Evolutionary conservation across 768 basidiomycete genomes (phyloP).

Genomic region (Leucosporidium creatinivorum): DNA sequence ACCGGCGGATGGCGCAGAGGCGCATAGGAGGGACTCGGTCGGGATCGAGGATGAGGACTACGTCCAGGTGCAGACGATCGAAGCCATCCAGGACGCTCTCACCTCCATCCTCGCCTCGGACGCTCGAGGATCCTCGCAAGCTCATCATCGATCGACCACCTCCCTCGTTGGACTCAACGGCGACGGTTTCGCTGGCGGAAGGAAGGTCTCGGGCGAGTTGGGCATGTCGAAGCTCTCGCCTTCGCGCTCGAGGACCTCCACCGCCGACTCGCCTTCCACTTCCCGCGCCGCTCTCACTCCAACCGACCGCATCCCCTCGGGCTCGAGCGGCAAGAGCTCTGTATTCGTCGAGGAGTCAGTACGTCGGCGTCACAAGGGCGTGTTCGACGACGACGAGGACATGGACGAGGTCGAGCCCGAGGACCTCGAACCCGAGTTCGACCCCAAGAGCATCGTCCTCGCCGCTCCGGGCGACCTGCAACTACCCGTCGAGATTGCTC

Average conservation of each 20-base stretch:
- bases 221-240: background rate
- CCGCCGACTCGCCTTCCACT: too few species aligned
- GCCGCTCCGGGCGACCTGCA: constrained; percentile 86
- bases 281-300: too few species aligned
- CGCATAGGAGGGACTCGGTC: constrained; percentile 1
- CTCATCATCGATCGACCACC: background rate
- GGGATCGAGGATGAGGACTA: constrained; percentile 47
- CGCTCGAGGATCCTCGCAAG: constrained; percentile 32
- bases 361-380: constrained; percentile 26
- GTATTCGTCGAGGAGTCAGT: too few species aligned
- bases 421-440: constrained; percentile 42
- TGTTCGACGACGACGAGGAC: constrained; percentile 47
- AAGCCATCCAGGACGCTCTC: constrained; percentile 90
- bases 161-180: background rate
- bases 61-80: constrained; percentile 73
- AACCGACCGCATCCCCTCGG: background rate
- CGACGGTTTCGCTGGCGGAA: background rate
- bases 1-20: background rate
- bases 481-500: constrained; percentile 73
- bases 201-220: background rate
- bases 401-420: constrained; percentile 44
- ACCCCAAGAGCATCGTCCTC: constrained; percentile 53
- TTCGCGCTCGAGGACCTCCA: background rate
- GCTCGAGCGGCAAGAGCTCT: background rate
- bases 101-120: constrained; percentile 91